Evolutionary conservation across 2,329 filamentous ascomycete species (phyloP), one percentile per base, ranked within the genome.

Genomic region (Trichoderma sp.): DNA sequence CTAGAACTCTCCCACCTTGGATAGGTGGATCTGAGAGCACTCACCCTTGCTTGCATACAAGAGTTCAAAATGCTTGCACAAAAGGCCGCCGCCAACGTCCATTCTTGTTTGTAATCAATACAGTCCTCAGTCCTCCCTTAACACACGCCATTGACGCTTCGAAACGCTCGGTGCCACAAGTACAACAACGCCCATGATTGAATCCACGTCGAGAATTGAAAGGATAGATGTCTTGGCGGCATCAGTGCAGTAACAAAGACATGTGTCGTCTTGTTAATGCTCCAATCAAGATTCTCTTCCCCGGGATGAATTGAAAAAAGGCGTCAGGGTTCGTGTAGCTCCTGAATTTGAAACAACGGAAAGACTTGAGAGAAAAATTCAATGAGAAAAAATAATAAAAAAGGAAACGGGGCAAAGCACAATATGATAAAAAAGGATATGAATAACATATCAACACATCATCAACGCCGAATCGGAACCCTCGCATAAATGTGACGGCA

Each of bases 401-500:
- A 64, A 71, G 32, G 18, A 56, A 61, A 56, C 24, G 51, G 58
- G 70, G 62, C 39, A 73, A 71, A 73, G 70, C 57, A 75, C 75
- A 75, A 61, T 74, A 75, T 74, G 68, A 60, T 68, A 75, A 78
- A 75, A 32, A 53, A 43, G 70, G 73, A 77, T 78, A 77, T 76
- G 74, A 76, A 78, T 76, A 71, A 77, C 78, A 80, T 77, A 80
- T 77, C 78, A 79, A 80, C 78, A 77, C 78, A 63, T 79, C 76
- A 77, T 76, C 78, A 80, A 86, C 83, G 83, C 84, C 84, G 77
- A 78, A 83, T 82, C 81, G 80, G 80, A 79, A 76, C 77, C 76
- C 80, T 81, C 81, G 80, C 80, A 81, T 76, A 32, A 80, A 39
- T 82, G 80, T 81, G 82, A 80, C 78, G 76, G 76, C 73, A 75